These are phyloP conservation scores for Guillardia theta DNA, from an alignment of 78 protist species.

Conservation along the genomic window DNA sequence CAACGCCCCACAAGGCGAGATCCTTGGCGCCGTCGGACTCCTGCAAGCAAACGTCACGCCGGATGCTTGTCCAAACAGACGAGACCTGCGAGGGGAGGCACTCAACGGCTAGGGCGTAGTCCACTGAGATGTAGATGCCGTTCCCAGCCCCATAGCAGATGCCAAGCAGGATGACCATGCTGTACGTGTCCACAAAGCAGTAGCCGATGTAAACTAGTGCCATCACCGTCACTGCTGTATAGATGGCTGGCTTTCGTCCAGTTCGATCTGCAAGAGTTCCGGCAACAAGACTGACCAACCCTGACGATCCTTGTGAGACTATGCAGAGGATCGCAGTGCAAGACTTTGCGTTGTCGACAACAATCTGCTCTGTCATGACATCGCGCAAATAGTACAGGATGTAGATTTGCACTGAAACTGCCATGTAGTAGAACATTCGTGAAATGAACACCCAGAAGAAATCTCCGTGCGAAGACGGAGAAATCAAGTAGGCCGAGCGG, in stretches of 20 bases:
- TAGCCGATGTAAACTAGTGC: not conserved
- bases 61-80: no score
- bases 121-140: not conserved
- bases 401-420: slow-evolving; percentile 1
- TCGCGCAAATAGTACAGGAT: not conserved
- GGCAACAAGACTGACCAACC: no score
- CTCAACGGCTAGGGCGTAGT: slow-evolving; percentile 24
- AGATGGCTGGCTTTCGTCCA: not conserved
- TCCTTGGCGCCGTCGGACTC: not conserved
- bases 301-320: not conserved
- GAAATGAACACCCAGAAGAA: slow-evolving; percentile 50
- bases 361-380: not conserved
- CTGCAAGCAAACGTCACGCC: no score
- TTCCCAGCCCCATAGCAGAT: not conserved
- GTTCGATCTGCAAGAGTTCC: not conserved
- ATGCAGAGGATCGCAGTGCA: slow-evolving; percentile 15
- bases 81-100: not conserved
- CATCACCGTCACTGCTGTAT: not conserved
- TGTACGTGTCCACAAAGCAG: not conserved
- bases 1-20: not conserved
- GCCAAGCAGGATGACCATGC: not conserved
- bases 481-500: not conserved
- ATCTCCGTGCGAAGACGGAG: not conserved
- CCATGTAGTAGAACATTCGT: slow-evolving; percentile 40
- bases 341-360: not conserved